Conservation (phyloP, 2,329 filamentous ascomycete genomes). For the Emmonsia crescens region DNA sequence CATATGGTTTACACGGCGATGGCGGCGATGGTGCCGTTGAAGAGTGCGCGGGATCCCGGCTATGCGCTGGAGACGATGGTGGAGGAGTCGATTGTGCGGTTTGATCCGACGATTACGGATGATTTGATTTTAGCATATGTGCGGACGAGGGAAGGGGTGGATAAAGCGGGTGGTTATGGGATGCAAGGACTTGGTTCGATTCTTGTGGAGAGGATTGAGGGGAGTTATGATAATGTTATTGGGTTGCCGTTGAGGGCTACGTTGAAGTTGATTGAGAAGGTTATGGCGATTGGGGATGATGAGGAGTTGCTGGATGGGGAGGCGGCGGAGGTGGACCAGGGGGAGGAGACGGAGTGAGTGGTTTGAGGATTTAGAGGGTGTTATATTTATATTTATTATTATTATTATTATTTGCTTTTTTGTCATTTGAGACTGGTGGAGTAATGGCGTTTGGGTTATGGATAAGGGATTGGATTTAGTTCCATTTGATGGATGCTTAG, state of each 20-base stretch:
- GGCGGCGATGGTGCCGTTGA: slow-evolving; percentile 69
- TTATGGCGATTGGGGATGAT: slow-evolving; percentile 64
- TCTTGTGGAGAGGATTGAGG: slow-evolving; percentile 79
- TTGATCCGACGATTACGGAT: slow-evolving; percentile 64
- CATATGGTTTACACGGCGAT: slow-evolving; percentile 85
- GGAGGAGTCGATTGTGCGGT: slow-evolving; percentile 86
- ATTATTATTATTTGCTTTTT: not conserved
- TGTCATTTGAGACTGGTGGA: not conserved
- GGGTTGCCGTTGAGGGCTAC: slow-evolving; percentile 73
- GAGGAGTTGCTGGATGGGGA: slow-evolving; percentile 43
- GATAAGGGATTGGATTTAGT: not conserved
- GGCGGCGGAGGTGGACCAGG: slow-evolving; percentile 32
- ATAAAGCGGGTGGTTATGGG: slow-evolving; percentile 94
- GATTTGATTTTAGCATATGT: slow-evolving; percentile 64
- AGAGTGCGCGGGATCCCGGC: slow-evolving; percentile 70
- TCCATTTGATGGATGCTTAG: not conserved
- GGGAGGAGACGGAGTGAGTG: slow-evolving; percentile 15
- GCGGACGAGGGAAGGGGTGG: slow-evolving; percentile 73
- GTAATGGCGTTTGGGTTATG: not conserved
- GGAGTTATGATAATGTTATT: slow-evolving; percentile 86
- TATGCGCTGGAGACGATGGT: slow-evolving; percentile 73
- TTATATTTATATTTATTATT: not conserved
- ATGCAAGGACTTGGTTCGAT: slow-evolving; percentile 82
- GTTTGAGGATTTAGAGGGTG: not conserved
- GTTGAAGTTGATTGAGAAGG: slow-evolving; percentile 74